Conservation (phyloP, 495 filamentous ascomycete genomes). For the Daldinia caldariorum region DNA sequence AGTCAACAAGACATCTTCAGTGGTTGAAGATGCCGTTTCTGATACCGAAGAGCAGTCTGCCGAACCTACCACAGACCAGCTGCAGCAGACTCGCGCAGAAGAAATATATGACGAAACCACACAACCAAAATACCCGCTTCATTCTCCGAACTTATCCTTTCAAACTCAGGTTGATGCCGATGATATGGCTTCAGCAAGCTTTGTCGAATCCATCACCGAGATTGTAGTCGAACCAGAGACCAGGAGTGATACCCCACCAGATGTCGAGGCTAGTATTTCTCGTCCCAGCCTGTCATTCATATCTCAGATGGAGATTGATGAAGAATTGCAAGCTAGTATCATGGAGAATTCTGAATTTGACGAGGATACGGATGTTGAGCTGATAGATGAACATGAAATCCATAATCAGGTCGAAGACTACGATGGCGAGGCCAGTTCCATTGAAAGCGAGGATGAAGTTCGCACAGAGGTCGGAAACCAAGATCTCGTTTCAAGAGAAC, state of each 20-base stretch:
- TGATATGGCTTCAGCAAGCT: constrained; percentile 21
- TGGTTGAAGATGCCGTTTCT: neutral
- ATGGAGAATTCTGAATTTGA: constrained; percentile 32
- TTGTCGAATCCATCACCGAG: constrained; percentile 2
- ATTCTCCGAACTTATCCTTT: constrained; percentile 33
- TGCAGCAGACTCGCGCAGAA: constrained; percentile 2
- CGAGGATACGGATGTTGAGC: constrained; percentile 1
- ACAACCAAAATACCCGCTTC: neutral
- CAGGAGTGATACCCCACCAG: constrained; percentile 7
- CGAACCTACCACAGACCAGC: neutral
- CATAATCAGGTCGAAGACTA: constrained; percentile 4
- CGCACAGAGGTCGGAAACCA: constrained; percentile 3
- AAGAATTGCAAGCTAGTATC: constrained; percentile 47
- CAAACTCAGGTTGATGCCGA: constrained; percentile 34
- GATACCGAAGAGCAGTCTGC: neutral
- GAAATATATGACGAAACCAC: neutral
- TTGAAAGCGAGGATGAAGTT: constrained; percentile 19
- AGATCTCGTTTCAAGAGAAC: constrained; percentile 5
- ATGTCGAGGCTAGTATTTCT: constrained; percentile 10
- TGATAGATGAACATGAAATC: constrained; percentile 1
- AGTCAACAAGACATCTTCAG: neutral
- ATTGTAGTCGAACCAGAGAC: neutral
- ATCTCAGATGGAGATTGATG: constrained; percentile 46
- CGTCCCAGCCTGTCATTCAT: constrained; percentile 25
- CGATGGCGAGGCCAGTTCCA: constrained; percentile 7